Evolutionary conservation across 441 rosid genomes (phyloP), one percentile per base, ranked within the genome.

Genomic region (Gossypium schwendimanii): DNA sequence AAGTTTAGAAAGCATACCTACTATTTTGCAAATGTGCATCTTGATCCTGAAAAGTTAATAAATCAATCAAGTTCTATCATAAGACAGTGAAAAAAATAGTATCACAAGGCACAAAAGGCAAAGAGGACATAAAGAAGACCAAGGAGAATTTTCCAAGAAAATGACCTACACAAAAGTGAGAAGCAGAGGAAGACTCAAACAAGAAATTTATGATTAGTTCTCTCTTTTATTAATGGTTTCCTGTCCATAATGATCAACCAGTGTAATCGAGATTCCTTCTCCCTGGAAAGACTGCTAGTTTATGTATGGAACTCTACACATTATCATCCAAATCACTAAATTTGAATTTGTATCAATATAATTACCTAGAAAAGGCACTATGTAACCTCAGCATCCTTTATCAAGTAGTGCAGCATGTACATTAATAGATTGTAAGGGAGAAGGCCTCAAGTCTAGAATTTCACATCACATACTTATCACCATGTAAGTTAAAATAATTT

Each of bases 21-120:
- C 80, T 88, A 73, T 75, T 89, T 79, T 86, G 95, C 84, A 76
- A 72, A 76, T 81, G 66, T 36, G 77, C 77, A 74, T 81, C 91
- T 76, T 74, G 87, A 71, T 90, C 95, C 99, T 95, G 93, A 87
- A 88, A 83, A 77, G 77, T 69, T 76, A 33, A 33, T 6, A 33
- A 33, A 66, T 59, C 20, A 76, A 45, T 71, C 65, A 77, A 69
- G 33, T 47, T 60, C 71, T 77, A 74, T 12, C 74, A 61, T 26
- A 26, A 50, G 63, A 76, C 39, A 10, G 66, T 15, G 6, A 1
- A 78, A 12, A 74, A 65, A 41, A 68, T 45, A 79, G 24, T 21
- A 39, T 23, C 57, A 45, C 11, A 21, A 33, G 58, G 59, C 2
- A 12, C 1, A 54, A 64, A 77, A 49, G 49, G 71, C n/a, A 54